Conservation (phyloP, 2,329 filamentous ascomycete species). For the Furcasterigmium furcatum region DNA sequence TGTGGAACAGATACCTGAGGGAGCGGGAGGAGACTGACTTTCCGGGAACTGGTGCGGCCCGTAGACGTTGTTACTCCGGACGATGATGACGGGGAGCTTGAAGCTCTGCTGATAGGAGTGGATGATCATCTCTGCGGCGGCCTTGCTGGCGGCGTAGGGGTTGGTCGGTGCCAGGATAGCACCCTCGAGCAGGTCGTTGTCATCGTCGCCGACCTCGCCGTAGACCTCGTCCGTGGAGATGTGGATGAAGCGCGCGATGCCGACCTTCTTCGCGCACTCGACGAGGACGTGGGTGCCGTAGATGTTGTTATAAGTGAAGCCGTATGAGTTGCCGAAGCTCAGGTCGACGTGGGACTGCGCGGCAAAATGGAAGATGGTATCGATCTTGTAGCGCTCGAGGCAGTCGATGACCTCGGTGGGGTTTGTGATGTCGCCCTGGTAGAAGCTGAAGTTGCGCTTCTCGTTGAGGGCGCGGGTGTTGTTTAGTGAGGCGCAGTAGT, state of each 20-base stretch:
- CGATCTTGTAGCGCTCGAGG: conserved; percentile 68
- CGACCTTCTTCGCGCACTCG: conserved; percentile 70
- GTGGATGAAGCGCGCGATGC: conserved; percentile 73
- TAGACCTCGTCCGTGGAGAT: conserved; percentile 86
- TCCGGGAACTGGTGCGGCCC: conserved; percentile 82
- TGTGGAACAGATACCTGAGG: neutral
- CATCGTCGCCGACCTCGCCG: conserved; percentile 71
- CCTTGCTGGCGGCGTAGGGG: conserved; percentile 78
- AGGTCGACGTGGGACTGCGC: conserved; percentile 83
- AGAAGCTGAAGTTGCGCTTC: conserved; percentile 72
- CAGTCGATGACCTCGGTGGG: conserved; percentile 67
- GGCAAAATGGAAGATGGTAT: conserved; percentile 81
- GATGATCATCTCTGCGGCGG: conserved; percentile 82
- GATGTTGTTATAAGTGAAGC: conserved; percentile 79
- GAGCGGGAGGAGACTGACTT: conserved; percentile 50
- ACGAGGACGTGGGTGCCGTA: conserved; percentile 78
- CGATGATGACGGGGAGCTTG: conserved; percentile 75
- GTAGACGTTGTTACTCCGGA: conserved; percentile 82
- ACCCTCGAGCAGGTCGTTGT: conserved; percentile 70
- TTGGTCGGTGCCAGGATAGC: conserved; percentile 77
- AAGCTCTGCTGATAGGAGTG: conserved; percentile 83
- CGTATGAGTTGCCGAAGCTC: conserved; percentile 79
- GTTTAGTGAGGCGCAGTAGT: conserved; percentile 78
- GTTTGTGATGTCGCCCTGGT: conserved; percentile 75
- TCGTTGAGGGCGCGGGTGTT: conserved; percentile 69